Evolutionary conservation across 768 basidiomycete species (phyloP).

Genomic region (Lactarius vividus): DNA sequence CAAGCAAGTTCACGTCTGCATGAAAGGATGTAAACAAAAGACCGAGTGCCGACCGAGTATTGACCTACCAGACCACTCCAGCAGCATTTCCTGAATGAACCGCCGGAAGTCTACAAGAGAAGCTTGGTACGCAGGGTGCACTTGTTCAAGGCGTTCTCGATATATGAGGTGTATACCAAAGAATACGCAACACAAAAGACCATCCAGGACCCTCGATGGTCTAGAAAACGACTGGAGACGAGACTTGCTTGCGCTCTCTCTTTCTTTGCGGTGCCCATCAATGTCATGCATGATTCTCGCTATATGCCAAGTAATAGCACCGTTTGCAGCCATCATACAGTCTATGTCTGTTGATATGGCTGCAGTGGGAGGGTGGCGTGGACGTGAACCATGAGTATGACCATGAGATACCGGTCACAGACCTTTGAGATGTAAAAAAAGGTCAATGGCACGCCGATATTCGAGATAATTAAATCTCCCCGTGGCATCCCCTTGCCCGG

Average conservation of each 20-base stretch:
- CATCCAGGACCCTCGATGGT: conserved; percentile 6
- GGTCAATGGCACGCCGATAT: conserved; percentile 10
- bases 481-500: neutral
- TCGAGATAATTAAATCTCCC: conserved; percentile 19
- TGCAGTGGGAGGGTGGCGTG: neutral
- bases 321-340: conserved; percentile 13
- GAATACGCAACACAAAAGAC: conserved; percentile 11
- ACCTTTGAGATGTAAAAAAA: conserved; percentile 20
- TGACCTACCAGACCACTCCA: conserved; percentile 15
- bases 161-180: conserved; percentile 10
- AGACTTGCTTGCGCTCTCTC: neutral
- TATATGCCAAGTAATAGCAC: conserved; percentile 12
- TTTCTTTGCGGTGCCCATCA: conserved; percentile 4
- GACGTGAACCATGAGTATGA: neutral
- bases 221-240: neutral
- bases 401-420: neutral
- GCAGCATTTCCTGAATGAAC: conserved; percentile 8
- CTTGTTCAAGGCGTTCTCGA: conserved; percentile 13
- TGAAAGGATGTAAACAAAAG: neutral
- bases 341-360: conserved; percentile 6
- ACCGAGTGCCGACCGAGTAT: neutral
- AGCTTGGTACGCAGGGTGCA: conserved; percentile 1
- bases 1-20: conserved; percentile 16
- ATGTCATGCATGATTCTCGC: conserved; percentile 16
- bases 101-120: conserved; percentile 8